Conservation (phyloP, 75 land plant genomes). For the Gnetum montanum region DNA sequence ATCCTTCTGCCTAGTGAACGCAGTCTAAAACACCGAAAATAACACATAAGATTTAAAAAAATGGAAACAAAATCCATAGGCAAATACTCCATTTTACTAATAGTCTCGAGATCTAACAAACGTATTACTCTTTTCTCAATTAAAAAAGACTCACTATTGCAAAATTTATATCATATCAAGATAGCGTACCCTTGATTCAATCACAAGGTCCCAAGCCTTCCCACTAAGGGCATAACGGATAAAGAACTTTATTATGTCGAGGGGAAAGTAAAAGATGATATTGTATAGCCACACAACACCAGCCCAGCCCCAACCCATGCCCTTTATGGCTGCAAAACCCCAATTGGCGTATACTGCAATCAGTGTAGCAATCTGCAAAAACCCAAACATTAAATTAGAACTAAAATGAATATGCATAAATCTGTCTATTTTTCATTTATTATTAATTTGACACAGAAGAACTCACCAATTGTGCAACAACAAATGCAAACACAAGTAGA, state of each 20-base stretch:
- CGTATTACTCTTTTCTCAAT: slow-evolving; percentile 2
- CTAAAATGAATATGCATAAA: not conserved
- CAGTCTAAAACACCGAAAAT: slow-evolving; percentile 61
- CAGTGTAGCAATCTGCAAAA: slow-evolving; percentile 77
- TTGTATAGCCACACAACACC: slow-evolving; percentile 96
- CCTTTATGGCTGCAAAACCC: slow-evolving; percentile 82
- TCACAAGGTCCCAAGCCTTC: slow-evolving; percentile 89
- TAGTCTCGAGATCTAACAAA: too few species aligned
- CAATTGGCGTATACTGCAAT: slow-evolving; percentile 93
- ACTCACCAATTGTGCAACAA: slow-evolving; percentile 79
- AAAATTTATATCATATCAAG: not conserved
- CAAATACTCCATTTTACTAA: too few species aligned
- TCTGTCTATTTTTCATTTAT: too few species aligned
- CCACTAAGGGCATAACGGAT: slow-evolving; percentile 78
- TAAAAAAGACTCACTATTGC: not conserved
- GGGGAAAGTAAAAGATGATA: slow-evolving; percentile 77
- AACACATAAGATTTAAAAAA: too few species aligned
- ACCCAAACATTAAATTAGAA: too few species aligned
- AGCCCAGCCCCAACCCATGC: slow-evolving; percentile 98
- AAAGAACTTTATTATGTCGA: slow-evolving; percentile 64
- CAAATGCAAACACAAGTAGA: slow-evolving; percentile 61
- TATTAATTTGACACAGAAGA: too few species aligned
- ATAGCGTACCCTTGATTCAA: slow-evolving; percentile 73
- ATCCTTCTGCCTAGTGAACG: slow-evolving; percentile 86
- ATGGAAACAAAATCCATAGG: too few species aligned